Percentiles rank a stretch among this genome's conserved stretches.
These are phyloP conservation scores for Excoecaria agallocha DNA, from an alignment of 345 rosid species.

Conservation along the genomic window DNA sequence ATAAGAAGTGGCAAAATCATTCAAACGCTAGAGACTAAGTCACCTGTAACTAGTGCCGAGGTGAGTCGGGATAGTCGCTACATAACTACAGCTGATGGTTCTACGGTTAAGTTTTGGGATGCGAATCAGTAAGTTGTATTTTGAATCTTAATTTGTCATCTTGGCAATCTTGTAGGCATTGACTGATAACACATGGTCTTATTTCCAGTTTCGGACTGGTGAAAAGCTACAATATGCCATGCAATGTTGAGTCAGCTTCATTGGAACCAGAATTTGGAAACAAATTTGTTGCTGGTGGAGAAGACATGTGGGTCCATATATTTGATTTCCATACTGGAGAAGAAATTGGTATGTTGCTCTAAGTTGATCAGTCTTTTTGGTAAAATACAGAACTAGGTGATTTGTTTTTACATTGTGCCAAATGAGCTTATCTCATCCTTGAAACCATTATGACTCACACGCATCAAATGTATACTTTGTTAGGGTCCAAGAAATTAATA, in stretches of 20 bases:
- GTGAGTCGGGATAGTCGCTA: too few species aligned
- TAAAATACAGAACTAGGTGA: not conserved
- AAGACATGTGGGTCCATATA: constrained; percentile 81
- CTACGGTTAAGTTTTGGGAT: constrained; percentile 95
- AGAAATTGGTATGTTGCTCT: constrained; percentile 49
- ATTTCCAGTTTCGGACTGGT: constrained; percentile 73
- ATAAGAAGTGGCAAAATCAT: constrained; percentile 78
- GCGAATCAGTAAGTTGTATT: constrained; percentile 76
- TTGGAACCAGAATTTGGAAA: constrained; percentile 76
- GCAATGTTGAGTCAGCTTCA: constrained; percentile 74
- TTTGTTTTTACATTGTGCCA: not conserved
- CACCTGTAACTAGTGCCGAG: too few species aligned
- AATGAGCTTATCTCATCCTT: not conserved
- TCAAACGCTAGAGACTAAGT: constrained; percentile 76
- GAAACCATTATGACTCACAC: not conserved
- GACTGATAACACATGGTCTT: constrained; percentile 7
- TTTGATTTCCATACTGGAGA: constrained; percentile 83
- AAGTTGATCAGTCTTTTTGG: not conserved
- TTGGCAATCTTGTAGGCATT: not conserved
- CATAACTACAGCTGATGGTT: constrained; percentile 88
- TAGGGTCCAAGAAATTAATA: not conserved
- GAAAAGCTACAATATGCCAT: constrained; percentile 88
- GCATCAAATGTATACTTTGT: not conserved
- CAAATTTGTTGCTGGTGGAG: too few species aligned
- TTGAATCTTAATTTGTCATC: not conserved